Conservation (phyloP, 768 basidiomycete species). For the Fibroporia radiculosa region DNA sequence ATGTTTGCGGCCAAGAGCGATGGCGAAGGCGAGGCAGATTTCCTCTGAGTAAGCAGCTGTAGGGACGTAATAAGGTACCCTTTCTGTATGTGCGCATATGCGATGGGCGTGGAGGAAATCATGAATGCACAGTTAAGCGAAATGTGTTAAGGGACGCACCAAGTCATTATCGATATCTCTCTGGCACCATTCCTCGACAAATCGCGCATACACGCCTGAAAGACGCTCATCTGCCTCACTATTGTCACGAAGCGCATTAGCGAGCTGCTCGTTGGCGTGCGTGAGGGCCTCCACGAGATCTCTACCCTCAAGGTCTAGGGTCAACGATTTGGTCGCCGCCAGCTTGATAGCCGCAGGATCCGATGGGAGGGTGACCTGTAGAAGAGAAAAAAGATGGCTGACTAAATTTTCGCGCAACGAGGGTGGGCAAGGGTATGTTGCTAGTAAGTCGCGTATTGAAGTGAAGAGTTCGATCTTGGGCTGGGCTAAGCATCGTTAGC, state of each 20-base stretch:
- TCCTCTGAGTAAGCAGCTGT: slow-evolving; percentile 17
- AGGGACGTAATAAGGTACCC: slow-evolving; percentile 21
- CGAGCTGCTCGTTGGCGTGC: slow-evolving; percentile 40
- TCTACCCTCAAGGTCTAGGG: slow-evolving; percentile 33
- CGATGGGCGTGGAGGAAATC: not conserved
- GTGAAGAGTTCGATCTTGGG: slow-evolving; percentile 34
- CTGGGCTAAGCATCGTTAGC: slow-evolving; percentile 23
- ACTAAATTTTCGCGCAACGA: slow-evolving; percentile 33
- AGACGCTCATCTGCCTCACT: slow-evolving; percentile 19
- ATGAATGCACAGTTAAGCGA: not conserved
- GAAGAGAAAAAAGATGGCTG: slow-evolving; percentile 34
- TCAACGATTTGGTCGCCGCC: slow-evolving; percentile 29
- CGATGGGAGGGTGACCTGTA: slow-evolving; percentile 29
- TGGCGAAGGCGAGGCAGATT: slow-evolving; percentile 15
- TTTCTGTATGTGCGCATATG: slow-evolving; percentile 14
- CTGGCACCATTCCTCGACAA: slow-evolving; percentile 41
- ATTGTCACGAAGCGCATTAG: slow-evolving; percentile 21
- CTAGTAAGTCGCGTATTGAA: slow-evolving; percentile 34
- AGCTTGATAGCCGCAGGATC: slow-evolving; percentile 32
- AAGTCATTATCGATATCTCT: slow-evolving; percentile 24
- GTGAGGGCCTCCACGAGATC: slow-evolving; percentile 51
- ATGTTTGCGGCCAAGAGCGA: slow-evolving; percentile 30
- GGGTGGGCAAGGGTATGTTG: slow-evolving; percentile 34
- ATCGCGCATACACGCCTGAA: slow-evolving; percentile 33
- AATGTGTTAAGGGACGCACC: slow-evolving; percentile 15